Percentiles rank a stretch among this genome's conserved stretches.
Conservation (phyloP, 768 basidiomycete species). For the Panus rudis region DNA sequence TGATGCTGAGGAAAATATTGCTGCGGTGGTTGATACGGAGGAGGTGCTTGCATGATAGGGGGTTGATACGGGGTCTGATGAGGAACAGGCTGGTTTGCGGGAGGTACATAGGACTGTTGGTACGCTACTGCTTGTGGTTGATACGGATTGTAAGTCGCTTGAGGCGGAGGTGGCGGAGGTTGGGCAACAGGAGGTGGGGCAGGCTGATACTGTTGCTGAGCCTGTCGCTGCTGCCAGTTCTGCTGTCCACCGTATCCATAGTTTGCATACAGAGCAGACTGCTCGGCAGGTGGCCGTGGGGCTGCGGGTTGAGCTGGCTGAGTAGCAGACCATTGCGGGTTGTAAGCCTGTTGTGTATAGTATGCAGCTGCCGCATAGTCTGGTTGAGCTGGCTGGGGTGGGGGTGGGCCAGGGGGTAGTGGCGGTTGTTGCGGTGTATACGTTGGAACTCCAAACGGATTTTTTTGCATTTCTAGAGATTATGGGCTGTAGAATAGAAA, state of each 20-base stretch:
- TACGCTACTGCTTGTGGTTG: slow-evolving; percentile 56
- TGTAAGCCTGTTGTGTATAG: slow-evolving; percentile 51
- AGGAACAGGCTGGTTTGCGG: slow-evolving; percentile 52
- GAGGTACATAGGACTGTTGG: slow-evolving; percentile 58
- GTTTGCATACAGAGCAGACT: slow-evolving; percentile 82
- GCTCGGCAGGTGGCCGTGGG: slow-evolving; percentile 65
- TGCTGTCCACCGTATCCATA: slow-evolving; percentile 81
- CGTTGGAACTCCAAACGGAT: slow-evolving; percentile 67
- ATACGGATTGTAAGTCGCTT: slow-evolving; percentile 69
- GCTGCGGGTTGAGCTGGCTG: slow-evolving; percentile 37
- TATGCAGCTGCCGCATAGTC: slow-evolving; percentile 56
- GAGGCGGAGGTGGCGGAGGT: slow-evolving; percentile 46
- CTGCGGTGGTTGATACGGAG: slow-evolving; percentile 37
- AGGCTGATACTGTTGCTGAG: slow-evolving; percentile 45
- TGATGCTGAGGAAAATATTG: slow-evolving; percentile 24
- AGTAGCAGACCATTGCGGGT: slow-evolving; percentile 59
- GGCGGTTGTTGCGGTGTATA: slow-evolving; percentile 72
- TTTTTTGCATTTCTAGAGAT: slow-evolving; percentile 95
- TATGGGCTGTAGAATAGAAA: too few relatives aligned
- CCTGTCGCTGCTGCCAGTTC: slow-evolving; percentile 48
- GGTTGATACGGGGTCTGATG: slow-evolving; percentile 32
- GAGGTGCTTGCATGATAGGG: slow-evolving; percentile 30
- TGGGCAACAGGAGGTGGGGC: slow-evolving; percentile 41
- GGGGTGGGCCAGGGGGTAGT: slow-evolving; percentile 73
- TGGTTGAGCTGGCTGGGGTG: slow-evolving; percentile 56